Percentiles rank a stretch among this genome's conserved stretches.
Evolutionary conservation across 108 stramenopile genomes (phyloP).

Genomic region (Conticribra weissflogii): DNA sequence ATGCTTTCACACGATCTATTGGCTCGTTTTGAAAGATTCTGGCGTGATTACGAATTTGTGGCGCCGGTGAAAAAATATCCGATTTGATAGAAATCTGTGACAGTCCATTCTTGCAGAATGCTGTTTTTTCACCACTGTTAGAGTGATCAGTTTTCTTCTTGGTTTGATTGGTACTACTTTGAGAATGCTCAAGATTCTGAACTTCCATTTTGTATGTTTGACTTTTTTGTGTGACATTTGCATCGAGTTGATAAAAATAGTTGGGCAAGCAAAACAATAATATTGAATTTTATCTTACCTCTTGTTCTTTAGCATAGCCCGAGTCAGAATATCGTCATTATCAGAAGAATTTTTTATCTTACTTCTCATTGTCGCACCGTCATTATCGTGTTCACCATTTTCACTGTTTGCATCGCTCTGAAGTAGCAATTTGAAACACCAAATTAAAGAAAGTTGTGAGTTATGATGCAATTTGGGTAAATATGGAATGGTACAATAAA

Average conservation of each 20-base stretch:
- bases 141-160: too few relatives aligned
- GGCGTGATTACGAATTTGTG: constrained; percentile 15
- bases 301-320: constrained; percentile 22
- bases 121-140: too few relatives aligned
- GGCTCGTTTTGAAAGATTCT: constrained; percentile 28
- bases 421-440: neutral
- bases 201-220: neutral
- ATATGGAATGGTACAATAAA: neutral
- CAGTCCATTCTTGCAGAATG: neutral
- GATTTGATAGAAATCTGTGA: neutral
- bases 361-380: constrained; percentile 40
- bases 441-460: neutral
- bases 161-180: too few relatives aligned
- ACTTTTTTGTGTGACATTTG: too few relatives aligned
- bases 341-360: neutral
- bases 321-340: constrained; percentile 15
- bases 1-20: constrained; percentile 44
- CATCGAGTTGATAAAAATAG: neutral
- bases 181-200: too few relatives aligned
- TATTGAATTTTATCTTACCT: constrained; percentile 5
- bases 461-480: neutral
- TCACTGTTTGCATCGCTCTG: constrained; percentile 2
- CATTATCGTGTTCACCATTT: constrained; percentile 18
- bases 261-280: neutral
- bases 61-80: constrained; percentile 15